Base-by-base conservation (phyloP, 768 basidiomycete genomes). In the Pulveroboletus sp. region DNA sequence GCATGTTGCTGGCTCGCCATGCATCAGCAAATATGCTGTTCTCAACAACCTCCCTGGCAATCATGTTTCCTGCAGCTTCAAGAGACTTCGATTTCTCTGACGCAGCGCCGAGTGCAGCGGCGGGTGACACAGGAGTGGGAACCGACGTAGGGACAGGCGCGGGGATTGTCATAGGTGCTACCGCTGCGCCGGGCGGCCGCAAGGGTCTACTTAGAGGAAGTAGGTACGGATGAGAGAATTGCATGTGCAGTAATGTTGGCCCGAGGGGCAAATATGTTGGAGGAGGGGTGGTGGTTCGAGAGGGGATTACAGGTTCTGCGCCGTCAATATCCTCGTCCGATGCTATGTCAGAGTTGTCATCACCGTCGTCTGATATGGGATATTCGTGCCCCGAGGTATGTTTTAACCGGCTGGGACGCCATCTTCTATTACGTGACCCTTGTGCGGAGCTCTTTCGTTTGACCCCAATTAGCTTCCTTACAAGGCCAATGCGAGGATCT, bases 111-210 rank as follows among this genome's bases (percentile, higher is more conserved):
- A 87, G 68, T 1, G 74, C 72, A 1, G 86, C 85, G 5, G 87
- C 88, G 17, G 90, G 90, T 0, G 90, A 92, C 3, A 92, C 87
- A 1, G 90, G 90, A 0, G 90, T 93, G 1, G 88, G 89, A 0
- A 85, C 89, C n/a, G 78, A 77, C 3, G 72, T 71, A 4, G 69
- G 69, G 5, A 74, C 61, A 13, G 72, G 65, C 14, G 70, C 61
- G 0, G 73, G 67, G 4, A 74, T 70, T 53, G 71, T 70, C 39
- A 75, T 73, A 9, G 76, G 73, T 12, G 73, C 72, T 3, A 77
- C 72, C 21, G 74, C 73, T 10, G 78, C 72, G 2, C 75, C 84
- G 1, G 82, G 82, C 1, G 82, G 78, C 1, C 80, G 78, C 3
- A 89, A 67, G 4, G 85, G 76, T 21, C 69, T 73, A 56, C 82